A percentile compares a stretch with the other conserved stretches of the same genome.
phyloP scores from a whole-genome alignment of 495 filamentous ascomycete genomes.

The Trichoderma asperelloides region DNA sequence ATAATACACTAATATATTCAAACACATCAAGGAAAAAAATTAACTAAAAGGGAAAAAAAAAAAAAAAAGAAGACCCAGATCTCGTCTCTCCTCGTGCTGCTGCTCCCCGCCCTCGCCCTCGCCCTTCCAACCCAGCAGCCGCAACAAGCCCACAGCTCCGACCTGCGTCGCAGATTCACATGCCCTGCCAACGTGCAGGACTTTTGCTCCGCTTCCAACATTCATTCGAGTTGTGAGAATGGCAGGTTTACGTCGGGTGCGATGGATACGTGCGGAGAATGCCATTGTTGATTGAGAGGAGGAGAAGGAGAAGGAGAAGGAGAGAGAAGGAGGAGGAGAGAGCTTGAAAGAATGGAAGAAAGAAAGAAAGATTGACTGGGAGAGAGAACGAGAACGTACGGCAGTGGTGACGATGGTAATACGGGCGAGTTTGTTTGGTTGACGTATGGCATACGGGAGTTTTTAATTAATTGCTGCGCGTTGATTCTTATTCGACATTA shows the following conservation, averaged over 20 bases:
- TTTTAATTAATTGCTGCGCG: too few species aligned
- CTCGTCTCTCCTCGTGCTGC: not conserved
- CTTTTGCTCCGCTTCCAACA: constrained; percentile 4
- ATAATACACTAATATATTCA: not conserved
- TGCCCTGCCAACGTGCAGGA: constrained; percentile 1
- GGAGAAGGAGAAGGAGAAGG: too few species aligned
- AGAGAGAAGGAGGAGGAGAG: too few species aligned
- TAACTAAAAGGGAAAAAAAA: not conserved
- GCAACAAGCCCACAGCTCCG: too few species aligned
- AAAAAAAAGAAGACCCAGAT: not conserved
- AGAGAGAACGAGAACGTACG: too few species aligned
- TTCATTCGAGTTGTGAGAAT: not conserved
- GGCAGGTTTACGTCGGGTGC: not conserved
- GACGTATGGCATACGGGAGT: too few species aligned
- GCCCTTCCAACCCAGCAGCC: not conserved
- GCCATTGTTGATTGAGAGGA: not conserved
- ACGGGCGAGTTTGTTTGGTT: too few species aligned
- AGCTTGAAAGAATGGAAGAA: not conserved
- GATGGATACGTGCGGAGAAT: not conserved
- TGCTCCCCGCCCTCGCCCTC: not conserved
- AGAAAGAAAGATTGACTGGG: not conserved
- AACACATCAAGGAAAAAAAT: not conserved
- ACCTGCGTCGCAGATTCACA: not conserved
- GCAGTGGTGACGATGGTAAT: too few species aligned
- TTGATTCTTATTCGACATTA: too few species aligned